Base-by-base conservation (phyloP, 2,329 filamentous ascomycete species). In the Phyllosticta capitalensis region DNA sequence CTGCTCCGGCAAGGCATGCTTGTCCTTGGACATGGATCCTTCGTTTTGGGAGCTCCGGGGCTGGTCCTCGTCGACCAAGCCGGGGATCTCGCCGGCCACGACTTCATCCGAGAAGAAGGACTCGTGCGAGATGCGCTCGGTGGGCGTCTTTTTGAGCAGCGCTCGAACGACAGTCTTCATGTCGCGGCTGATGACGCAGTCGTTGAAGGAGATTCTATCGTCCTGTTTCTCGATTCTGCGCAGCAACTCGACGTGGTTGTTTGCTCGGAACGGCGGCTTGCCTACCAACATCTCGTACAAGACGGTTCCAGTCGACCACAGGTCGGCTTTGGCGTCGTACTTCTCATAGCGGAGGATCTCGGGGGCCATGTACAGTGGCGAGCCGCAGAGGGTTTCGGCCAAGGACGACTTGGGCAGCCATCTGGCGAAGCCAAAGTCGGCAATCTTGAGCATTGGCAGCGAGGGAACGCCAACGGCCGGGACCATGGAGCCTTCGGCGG, bases 221-320 rank as follows among this genome's bases (percentile, higher is more conserved):
- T 95, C 88, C 19, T 88, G 86, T 62, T 87, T 87, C 72, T 97
- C 92, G 64, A 99, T 99, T 76, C 89, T 94, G 62, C 90, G 85
- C 51, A 97, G 81, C 38, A 99, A 78, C 71, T 99, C 94, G 49
- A 99, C 92, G 69, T 99, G 94, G 69, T 99, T 97, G 59, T 84
- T 85, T 30, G 94, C 94, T 64, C 90, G 83, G 75, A 97, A 99
- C 0, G 94, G 94, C 21, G 94, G 91, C 63, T 84, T 87, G 57
- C 92, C 92, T 6, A 87, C 89, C 62, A 94, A 85, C 92, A 99
- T 96, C 75, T 99, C 94, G 71, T 90, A 96, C 22, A 95, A 77
- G 9, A 99, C 94, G 19, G 94, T 96, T 55, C 94, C 94, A 33
- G 96, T 90, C 21, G 94, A 99, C 94, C 94, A 99, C 33, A 99